These are phyloP conservation scores for Metschnikowia continentalis DNA, from an alignment of 805 yeast species.

Conservation along the genomic window DNA sequence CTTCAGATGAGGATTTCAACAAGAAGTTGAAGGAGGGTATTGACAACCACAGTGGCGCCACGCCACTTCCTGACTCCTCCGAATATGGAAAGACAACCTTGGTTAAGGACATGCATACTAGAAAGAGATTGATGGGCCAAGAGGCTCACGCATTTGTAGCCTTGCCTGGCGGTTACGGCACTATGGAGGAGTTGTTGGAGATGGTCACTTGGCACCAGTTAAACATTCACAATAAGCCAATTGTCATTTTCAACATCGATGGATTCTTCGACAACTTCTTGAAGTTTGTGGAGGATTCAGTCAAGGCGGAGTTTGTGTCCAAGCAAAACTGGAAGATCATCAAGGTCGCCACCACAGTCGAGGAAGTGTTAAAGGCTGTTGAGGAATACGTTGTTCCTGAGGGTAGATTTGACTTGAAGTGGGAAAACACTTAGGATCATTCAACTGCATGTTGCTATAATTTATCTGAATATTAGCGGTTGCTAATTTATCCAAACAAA, in stretches of 20 bases:
- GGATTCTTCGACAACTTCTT: conserved; percentile 77
- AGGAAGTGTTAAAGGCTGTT: conserved; percentile 62
- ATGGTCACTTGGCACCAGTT: conserved; percentile 88
- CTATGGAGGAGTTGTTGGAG: conserved; percentile 85
- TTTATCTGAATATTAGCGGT: background rate
- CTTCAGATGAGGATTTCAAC: conserved; percentile 41
- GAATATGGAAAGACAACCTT: conserved; percentile 75
- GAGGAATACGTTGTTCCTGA: conserved; percentile 61
- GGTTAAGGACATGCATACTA: conserved; percentile 85
- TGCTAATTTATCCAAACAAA: too few relatives aligned
- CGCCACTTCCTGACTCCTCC: conserved; percentile 57
- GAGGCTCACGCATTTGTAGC: conserved; percentile 87
- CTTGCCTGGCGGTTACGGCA: conserved; percentile 90
- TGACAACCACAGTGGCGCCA: conserved; percentile 60
- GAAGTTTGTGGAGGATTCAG: conserved; percentile 55
- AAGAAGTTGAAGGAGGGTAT: conserved; percentile 47
- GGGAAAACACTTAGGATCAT: conserved; percentile 41
- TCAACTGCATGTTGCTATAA: background rate
- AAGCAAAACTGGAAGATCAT: conserved; percentile 63
- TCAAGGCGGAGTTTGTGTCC: conserved; percentile 64
- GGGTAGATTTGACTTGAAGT: conserved; percentile 68
- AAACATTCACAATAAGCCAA: conserved; percentile 80
- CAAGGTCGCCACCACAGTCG: conserved; percentile 62
- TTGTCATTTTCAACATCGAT: conserved; percentile 69
- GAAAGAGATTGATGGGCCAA: conserved; percentile 81